Percentiles rank a stretch among this genome's conserved stretches.
These are phyloP conservation scores for Fistulifera solaris DNA, from an alignment of 108 stramenopile genomes.

Conservation along the genomic window DNA sequence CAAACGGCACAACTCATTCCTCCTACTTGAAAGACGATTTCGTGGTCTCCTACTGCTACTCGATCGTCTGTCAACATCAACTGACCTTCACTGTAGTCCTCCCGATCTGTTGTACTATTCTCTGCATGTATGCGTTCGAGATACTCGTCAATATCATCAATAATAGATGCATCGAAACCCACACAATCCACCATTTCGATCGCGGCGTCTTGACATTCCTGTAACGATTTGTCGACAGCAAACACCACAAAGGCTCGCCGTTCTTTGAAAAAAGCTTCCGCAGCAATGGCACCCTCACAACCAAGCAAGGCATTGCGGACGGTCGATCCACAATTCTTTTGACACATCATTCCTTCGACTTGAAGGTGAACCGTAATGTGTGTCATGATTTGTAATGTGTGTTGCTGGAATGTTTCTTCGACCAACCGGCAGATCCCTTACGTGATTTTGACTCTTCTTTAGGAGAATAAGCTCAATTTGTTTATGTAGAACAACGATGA, in stretches of 20 bases:
- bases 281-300: slow-evolving; percentile 5
- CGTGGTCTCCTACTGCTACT: neutral
- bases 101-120: neutral
- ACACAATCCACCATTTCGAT: slow-evolving; percentile 47
- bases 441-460: too few relatives aligned
- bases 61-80: neutral
- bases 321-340: slow-evolving; percentile 79
- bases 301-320: slow-evolving; percentile 27
- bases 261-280: slow-evolving; percentile 22
- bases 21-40: slow-evolving; percentile 30
- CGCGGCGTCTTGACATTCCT: slow-evolving; percentile 14
- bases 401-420: too few relatives aligned
- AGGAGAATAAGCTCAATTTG: too few relatives aligned
- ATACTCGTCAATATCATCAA: slow-evolving; percentile 16
- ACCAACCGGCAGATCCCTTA: too few relatives aligned
- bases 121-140: slow-evolving; percentile 3
- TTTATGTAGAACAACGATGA: too few relatives aligned
- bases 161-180: slow-evolving; percentile 41
- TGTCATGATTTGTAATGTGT: too few relatives aligned
- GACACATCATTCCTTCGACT: slow-evolving; percentile 92
- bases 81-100: neutral
- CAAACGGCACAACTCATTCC: slow-evolving; percentile 75
- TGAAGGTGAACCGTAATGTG: slow-evolving; percentile 24
- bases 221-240: neutral
- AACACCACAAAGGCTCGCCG: slow-evolving; percentile 9